Conservation (phyloP, 331 rosid species). For the Ulmus americana region DNA sequence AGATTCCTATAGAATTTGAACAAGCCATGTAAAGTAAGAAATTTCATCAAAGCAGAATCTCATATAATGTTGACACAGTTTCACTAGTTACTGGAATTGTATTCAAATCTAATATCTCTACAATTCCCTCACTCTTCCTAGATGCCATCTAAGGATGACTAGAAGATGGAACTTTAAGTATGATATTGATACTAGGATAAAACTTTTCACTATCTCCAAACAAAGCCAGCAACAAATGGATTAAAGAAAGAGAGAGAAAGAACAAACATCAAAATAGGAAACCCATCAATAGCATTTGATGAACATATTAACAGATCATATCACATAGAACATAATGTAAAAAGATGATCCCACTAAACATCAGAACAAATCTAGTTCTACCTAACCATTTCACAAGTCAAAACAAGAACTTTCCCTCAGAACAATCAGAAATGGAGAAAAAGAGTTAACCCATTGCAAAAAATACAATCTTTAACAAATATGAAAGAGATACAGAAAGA, state of each 20-base stretch:
- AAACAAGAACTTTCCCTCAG: slow-evolving; percentile 2
- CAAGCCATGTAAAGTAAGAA: neutral
- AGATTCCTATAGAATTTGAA: slow-evolving; percentile 36
- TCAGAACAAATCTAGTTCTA: slow-evolving; percentile 5
- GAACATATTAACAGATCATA: slow-evolving; percentile 11
- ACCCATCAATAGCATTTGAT: slow-evolving; percentile 7
- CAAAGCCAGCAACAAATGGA: slow-evolving; percentile 10
- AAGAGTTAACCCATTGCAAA: neutral
- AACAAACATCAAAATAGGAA: slow-evolving; percentile 18
- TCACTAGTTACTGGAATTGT: slow-evolving; percentile 4
- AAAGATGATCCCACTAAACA: slow-evolving; percentile 8
- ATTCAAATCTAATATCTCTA: slow-evolving; percentile 12
- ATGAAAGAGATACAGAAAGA: neutral
- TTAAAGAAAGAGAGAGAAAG: neutral
- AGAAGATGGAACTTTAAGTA: neutral
- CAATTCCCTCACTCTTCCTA: slow-evolving; percentile 7
- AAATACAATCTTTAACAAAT: neutral
- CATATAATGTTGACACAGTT: slow-evolving; percentile 3
- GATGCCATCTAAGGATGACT: neutral
- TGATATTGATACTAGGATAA: neutral
- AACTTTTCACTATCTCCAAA: slow-evolving; percentile 13
- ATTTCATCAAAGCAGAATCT: slow-evolving; percentile 13
- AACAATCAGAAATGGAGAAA: neutral
- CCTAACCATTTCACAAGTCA: slow-evolving; percentile 8
- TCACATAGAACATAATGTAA: slow-evolving; percentile 11